Conservation (phyloP, 163 green algal genomes). For the Prototheca wickerhamii region DNA sequence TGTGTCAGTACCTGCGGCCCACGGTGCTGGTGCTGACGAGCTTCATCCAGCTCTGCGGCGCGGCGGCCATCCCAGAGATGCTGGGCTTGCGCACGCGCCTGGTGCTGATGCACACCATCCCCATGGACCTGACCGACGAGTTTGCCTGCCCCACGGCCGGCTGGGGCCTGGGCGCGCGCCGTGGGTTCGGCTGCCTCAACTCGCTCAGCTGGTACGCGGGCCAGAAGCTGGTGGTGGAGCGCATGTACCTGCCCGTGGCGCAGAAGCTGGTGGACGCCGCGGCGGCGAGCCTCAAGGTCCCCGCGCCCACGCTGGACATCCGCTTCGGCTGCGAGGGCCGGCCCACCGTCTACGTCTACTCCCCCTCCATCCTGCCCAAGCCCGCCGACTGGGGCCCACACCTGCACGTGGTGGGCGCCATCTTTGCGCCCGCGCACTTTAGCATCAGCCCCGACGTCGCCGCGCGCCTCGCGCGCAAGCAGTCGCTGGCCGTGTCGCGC, state of each 20-base stretch:
- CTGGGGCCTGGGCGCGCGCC: slow-evolving; percentile 10
- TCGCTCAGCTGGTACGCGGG: slow-evolving; percentile 10
- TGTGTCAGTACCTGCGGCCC: not conserved
- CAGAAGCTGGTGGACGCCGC: not conserved
- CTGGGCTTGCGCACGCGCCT: slow-evolving; percentile 16
- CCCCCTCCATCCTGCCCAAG: slow-evolving; percentile 38
- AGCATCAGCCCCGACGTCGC: not conserved
- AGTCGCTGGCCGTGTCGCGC: not conserved
- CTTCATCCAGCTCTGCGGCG: slow-evolving; percentile 15
- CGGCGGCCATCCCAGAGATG: slow-evolving; percentile 9
- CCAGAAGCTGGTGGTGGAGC: not conserved
- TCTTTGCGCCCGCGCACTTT: slow-evolving; percentile 2
- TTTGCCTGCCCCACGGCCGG: slow-evolving; percentile 17
- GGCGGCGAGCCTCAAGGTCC: not conserved
- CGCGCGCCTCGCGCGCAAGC: not conserved
- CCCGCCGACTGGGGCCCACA: slow-evolving; percentile 52
- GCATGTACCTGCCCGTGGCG: slow-evolving; percentile 7
- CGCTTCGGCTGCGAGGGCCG: slow-evolving; percentile 14
- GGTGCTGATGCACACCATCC: slow-evolving; percentile 15
- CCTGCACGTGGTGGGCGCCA: slow-evolving; percentile 44
- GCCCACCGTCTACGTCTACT: slow-evolving; percentile 53
- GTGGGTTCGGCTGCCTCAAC: slow-evolving; percentile 14
- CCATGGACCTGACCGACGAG: slow-evolving; percentile 11
- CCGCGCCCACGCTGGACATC: not conserved
- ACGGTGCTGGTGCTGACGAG: slow-evolving; percentile 15